Percentiles rank a stretch among this genome's conserved stretches.
phyloP scores from a whole-genome alignment of 306 rosid genomes.

The Rosa chinensis region DNA sequence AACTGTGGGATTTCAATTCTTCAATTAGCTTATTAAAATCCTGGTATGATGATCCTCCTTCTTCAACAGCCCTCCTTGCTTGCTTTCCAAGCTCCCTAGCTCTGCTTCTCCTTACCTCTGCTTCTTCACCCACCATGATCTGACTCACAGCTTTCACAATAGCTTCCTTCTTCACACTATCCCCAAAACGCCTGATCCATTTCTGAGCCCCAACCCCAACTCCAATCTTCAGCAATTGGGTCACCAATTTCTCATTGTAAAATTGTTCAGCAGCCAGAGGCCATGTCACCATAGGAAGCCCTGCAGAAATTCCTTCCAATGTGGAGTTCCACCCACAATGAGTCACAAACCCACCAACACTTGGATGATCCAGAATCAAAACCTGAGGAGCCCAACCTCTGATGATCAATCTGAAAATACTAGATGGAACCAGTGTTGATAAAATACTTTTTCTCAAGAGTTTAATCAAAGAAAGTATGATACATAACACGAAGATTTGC shows the following conservation, averaged over 20 bases:
- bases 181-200: slow-evolving; percentile 25
- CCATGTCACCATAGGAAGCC: slow-evolving; percentile 50
- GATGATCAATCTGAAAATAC: too few species aligned
- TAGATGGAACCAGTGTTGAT: too few species aligned
- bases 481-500: too few species aligned
- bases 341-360: slow-evolving; percentile 45
- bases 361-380: slow-evolving; percentile 40
- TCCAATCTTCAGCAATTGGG: slow-evolving; percentile 30
- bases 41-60: slow-evolving; percentile 8
- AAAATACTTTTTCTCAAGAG: too few species aligned
- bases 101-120: slow-evolving; percentile 33
- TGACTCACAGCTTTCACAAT: slow-evolving; percentile 31
- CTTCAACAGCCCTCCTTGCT: slow-evolving; percentile 26
- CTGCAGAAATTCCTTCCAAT: slow-evolving; percentile 39
- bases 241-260: slow-evolving; percentile 44
- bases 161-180: slow-evolving; percentile 31
- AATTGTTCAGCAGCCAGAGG: slow-evolving; percentile 40
- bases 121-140: slow-evolving; percentile 45
- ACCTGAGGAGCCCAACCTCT: slow-evolving; percentile 48
- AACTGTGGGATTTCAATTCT: slow-evolving; percentile 3
- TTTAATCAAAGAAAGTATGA: too few species aligned
- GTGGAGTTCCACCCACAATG: slow-evolving; percentile 55
- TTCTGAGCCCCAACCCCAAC: slow-evolving; percentile 30
- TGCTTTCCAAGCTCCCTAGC: slow-evolving; percentile 18
- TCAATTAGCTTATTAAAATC: slow-evolving; percentile 7